These are phyloP conservation scores for Sclerospora graminicola DNA, from an alignment of 352 stramenopile genomes.

Conservation along the genomic window DNA sequence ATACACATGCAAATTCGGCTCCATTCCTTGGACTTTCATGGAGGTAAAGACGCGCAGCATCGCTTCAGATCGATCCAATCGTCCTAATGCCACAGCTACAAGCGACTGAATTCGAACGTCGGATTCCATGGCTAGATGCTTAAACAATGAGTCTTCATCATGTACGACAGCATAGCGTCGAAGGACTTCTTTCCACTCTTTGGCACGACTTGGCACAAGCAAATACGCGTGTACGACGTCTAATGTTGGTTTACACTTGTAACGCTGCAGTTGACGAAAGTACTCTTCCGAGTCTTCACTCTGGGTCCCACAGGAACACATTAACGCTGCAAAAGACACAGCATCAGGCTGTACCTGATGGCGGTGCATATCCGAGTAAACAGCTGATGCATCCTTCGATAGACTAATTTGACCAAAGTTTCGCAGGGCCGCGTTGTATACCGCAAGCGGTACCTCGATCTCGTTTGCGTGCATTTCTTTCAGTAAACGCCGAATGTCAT, in stretches of 20 bases:
- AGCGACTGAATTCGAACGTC: conserved; percentile 53
- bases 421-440: conserved; percentile 61
- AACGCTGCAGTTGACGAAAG: conserved; percentile 31
- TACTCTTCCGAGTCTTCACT: conserved; percentile 32
- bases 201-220: conserved; percentile 26
- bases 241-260: conserved; percentile 13
- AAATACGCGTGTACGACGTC: conserved; percentile 29
- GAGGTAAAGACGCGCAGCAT: conserved; percentile 57
- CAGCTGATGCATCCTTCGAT: conserved; percentile 22
- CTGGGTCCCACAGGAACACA: conserved; percentile 37
- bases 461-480: conserved; percentile 32
- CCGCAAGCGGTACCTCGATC: conserved; percentile 24
- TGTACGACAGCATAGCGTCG: conserved; percentile 20
- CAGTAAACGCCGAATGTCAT: conserved; percentile 37
- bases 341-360: conserved; percentile 30
- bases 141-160: conserved; percentile 5
- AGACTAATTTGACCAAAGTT: conserved; percentile 38
- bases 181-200: conserved; percentile 32
- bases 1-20: conserved; percentile 61
- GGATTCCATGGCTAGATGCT: conserved; percentile 22
- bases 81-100: conserved; percentile 46
- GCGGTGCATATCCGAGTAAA: conserved; percentile 36
- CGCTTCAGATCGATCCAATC: conserved; percentile 26
- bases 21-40: conserved; percentile 64
- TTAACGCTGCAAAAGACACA: conserved; percentile 42